Evolutionary conservation across 805 yeast genomes (phyloP).

Genomic region (Metschnikowia amazonensis): DNA sequence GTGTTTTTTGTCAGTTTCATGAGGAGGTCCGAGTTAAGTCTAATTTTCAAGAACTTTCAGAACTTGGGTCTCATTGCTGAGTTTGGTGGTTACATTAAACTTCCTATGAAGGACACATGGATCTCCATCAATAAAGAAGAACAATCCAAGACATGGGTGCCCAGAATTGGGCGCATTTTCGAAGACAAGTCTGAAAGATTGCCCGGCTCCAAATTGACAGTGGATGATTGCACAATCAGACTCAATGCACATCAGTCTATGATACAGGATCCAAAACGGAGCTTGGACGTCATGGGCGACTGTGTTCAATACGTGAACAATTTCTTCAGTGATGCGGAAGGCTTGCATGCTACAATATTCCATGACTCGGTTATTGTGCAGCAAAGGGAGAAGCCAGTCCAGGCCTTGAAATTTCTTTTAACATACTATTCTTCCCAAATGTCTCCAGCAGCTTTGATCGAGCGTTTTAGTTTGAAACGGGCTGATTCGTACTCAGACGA

Average conservation of each 20-base stretch:
- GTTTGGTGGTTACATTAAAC: constrained; percentile 75
- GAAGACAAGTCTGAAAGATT: constrained; percentile 66
- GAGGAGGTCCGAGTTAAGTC: constrained; percentile 60
- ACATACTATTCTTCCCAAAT: constrained; percentile 26
- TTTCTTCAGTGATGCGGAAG: constrained; percentile 45
- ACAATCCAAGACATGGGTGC: constrained; percentile 53
- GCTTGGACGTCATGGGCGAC: constrained; percentile 71
- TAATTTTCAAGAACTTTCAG: constrained; percentile 62
- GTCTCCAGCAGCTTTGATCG: constrained; percentile 19
- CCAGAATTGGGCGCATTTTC: constrained; percentile 51
- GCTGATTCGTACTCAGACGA: constrained; percentile 14
- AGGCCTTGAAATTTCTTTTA: constrained; percentile 54
- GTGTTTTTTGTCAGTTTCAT: constrained; percentile 71
- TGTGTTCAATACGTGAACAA: constrained; percentile 81
- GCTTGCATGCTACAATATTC: constrained; percentile 73
- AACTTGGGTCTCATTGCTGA: constrained; percentile 84
- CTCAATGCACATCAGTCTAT: constrained; percentile 71
- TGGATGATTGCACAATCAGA: constrained; percentile 71
- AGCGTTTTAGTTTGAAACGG: constrained; percentile 25
- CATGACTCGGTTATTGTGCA: constrained; percentile 69
- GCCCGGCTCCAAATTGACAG: constrained; percentile 71
- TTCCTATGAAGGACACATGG: constrained; percentile 55
- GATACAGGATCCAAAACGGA: constrained; percentile 59
- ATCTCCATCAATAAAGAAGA: constrained; percentile 52
- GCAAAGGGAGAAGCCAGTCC: constrained; percentile 53